Percentiles rank a stretch among this genome's conserved stretches.
phyloP scores from a whole-genome alignment of 495 filamentous ascomycete genomes.

The Bombardia bombarda region DNA sequence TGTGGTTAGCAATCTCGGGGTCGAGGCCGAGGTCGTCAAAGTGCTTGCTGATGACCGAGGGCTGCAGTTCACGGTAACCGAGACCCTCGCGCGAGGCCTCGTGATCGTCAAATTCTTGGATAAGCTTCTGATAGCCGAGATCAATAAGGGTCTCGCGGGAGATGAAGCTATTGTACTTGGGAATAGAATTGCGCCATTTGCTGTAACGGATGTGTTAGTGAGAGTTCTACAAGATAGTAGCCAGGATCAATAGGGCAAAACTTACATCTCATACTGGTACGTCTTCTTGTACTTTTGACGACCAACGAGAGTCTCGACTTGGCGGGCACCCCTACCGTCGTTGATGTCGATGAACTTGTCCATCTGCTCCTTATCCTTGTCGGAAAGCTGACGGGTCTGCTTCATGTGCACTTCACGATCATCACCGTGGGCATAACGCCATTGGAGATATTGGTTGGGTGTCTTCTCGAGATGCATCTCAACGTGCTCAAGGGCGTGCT shows the following conservation, averaged over 20 bases:
- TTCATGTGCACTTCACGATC: conserved; percentile 97
- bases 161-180: conserved; percentile 87
- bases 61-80: conserved; percentile 85
- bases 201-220: conserved; percentile 27
- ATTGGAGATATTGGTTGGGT: conserved; percentile 96
- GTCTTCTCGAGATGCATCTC: conserved; percentile 99
- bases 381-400: conserved; percentile 86
- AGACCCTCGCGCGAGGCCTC: conserved; percentile 96
- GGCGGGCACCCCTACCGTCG: conserved; percentile 69
- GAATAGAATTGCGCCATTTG: conserved; percentile 82
- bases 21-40: conserved; percentile 96
- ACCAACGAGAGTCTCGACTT: conserved; percentile 85
- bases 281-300: conserved; percentile 98
- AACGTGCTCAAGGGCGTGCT: conserved; percentile 97
- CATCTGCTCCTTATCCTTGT: conserved; percentile 81
- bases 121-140: conserved; percentile 80
- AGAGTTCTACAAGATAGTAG: conserved; percentile 3
- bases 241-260: conserved; percentile 5
- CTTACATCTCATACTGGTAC: conserved; percentile 95
- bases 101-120: conserved; percentile 98
- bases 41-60: conserved; percentile 91
- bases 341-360: conserved; percentile 76
- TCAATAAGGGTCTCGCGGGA: conserved; percentile 86
- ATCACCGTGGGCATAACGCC: conserved; percentile 94
- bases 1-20: conserved; percentile 97